A percentile compares a stretch with the other conserved stretches of the same genome.
phyloP scores from a whole-genome alignment of 2,329 filamentous ascomycete genomes.

The Fusarium beomiforme region DNA sequence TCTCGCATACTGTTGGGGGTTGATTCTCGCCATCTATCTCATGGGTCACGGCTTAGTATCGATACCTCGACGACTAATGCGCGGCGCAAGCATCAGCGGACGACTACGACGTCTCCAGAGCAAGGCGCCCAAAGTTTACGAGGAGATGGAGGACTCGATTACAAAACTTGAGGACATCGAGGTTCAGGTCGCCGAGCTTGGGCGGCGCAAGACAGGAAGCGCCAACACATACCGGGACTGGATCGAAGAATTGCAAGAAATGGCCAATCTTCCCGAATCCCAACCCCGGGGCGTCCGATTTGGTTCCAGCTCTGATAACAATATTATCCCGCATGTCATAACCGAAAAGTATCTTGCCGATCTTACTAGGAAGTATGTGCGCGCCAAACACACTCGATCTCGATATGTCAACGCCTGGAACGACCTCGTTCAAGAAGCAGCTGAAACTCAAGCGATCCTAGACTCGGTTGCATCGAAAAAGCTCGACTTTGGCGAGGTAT shows the following conservation, averaged over 20 bases:
- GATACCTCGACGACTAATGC: conserved; percentile 83
- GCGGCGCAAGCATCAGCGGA: conserved; percentile 79
- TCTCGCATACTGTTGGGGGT: conserved; percentile 91
- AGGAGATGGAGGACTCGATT: conserved; percentile 87
- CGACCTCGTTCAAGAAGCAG: conserved; percentile 76
- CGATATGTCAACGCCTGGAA: conserved; percentile 91
- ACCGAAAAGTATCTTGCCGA: conserved; percentile 95
- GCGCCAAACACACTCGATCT: conserved; percentile 83
- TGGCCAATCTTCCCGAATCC: conserved; percentile 74
- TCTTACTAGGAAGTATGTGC: conserved; percentile 81
- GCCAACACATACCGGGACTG: conserved; percentile 84
- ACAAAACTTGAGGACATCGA: conserved; percentile 84
- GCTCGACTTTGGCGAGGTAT: conserved; percentile 75
- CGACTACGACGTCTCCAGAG: conserved; percentile 79
- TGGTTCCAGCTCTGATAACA: conserved; percentile 54
- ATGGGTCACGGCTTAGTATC: conserved; percentile 98
- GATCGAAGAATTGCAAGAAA: conserved; percentile 93
- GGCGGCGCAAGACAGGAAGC: conserved; percentile 81
- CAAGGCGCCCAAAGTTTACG: conserved; percentile 83
- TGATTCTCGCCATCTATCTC: conserved; percentile 91
- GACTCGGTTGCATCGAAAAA: conserved; percentile 84
- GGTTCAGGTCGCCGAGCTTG: conserved; percentile 80
- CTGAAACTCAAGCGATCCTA: conserved; percentile 81
- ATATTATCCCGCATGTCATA: conserved; percentile 79
- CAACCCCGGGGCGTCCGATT: conserved; percentile 56